Evolutionary conservation across 495 filamentous ascomycete species (phyloP).

Genomic region (Aspergillus asperescens): DNA sequence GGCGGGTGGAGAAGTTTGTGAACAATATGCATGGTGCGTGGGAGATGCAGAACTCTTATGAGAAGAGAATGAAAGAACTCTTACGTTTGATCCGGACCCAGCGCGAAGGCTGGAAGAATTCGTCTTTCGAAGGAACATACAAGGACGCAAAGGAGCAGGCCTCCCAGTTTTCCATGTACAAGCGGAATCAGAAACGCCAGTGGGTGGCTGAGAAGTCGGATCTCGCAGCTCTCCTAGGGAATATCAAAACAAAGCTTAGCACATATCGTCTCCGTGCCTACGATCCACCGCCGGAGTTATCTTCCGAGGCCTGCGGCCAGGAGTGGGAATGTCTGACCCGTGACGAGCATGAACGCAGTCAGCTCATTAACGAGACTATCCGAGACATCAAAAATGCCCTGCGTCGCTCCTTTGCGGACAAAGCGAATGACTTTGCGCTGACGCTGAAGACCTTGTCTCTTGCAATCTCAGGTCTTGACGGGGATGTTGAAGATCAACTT

Average conservation of each 20-base stretch:
- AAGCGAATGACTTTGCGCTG: constrained; percentile 93
- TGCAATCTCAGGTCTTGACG: constrained; percentile 89
- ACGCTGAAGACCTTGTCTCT: constrained; percentile 89
- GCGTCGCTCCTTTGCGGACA: constrained; percentile 88
- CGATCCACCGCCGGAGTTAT: constrained; percentile 76
- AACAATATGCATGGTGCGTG: constrained; percentile 99
- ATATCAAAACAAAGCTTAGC: constrained; percentile 96
- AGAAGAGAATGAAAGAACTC: constrained; percentile 78
- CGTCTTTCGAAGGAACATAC: constrained; percentile 87
- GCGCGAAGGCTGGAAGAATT: constrained; percentile 64
- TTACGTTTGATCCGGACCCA: constrained; percentile 69
- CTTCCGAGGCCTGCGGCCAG: constrained; percentile 69
- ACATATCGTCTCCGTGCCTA: constrained; percentile 91
- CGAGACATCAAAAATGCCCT: constrained; percentile 95
- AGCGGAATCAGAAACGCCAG: constrained; percentile 76
- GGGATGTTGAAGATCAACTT: constrained; percentile 91
- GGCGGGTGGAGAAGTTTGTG: constrained; percentile 96
- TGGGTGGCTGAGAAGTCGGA: constrained; percentile 99
- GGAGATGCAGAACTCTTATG: constrained; percentile 97
- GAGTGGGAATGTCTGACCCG: constrained; percentile 76
- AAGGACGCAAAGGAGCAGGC: constrained; percentile 87
- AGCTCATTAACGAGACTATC: constrained; percentile 96
- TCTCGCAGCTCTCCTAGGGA: constrained; percentile 86
- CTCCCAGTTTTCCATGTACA: constrained; percentile 75
- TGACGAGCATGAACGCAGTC: constrained; percentile 78